phyloP scores from a whole-genome alignment of 2,329 filamentous ascomycete species.

The Penicillium sp. region DNA sequence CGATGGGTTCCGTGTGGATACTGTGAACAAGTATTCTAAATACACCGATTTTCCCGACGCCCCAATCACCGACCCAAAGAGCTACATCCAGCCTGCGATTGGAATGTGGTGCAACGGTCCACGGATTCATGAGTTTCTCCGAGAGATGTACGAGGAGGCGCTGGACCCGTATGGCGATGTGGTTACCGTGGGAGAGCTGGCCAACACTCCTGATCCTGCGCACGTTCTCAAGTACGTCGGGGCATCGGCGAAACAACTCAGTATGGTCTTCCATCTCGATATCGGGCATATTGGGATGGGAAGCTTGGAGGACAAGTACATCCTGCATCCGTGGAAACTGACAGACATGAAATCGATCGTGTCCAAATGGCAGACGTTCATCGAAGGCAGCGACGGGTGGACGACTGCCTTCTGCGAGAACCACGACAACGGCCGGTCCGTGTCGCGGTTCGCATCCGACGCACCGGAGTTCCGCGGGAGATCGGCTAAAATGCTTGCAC shows the following conservation, averaged over 20 bases:
- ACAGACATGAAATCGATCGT: slow-evolving; percentile 57
- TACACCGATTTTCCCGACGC: slow-evolving; percentile 57
- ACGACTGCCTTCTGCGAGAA: slow-evolving; percentile 68
- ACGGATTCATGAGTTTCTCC: slow-evolving; percentile 70
- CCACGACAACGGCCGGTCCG: slow-evolving; percentile 64
- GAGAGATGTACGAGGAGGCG: slow-evolving; percentile 67
- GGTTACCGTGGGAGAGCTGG: slow-evolving; percentile 73
- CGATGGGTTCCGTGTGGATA: slow-evolving; percentile 74
- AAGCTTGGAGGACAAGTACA: slow-evolving; percentile 52
- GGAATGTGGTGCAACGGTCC: slow-evolving; percentile 71
- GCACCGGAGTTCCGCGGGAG: slow-evolving; percentile 52
- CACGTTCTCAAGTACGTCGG: slow-evolving; percentile 66
- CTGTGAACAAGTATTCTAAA: slow-evolving; percentile 75
- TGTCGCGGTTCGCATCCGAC: slow-evolving; percentile 59
- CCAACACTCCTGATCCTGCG: slow-evolving; percentile 62
- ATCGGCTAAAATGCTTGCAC: slow-evolving; percentile 60
- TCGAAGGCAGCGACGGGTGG: slow-evolving; percentile 56
- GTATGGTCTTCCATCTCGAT: slow-evolving; percentile 67
- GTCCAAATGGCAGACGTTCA: slow-evolving; percentile 57
- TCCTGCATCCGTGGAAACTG: slow-evolving; percentile 50
- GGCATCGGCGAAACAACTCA: slow-evolving; percentile 62
- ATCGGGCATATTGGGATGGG: slow-evolving; percentile 57
- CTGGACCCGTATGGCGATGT: slow-evolving; percentile 61
- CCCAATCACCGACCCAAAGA: slow-evolving; percentile 45
- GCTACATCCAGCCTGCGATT: slow-evolving; percentile 57